Conservation (phyloP, 2,329 filamentous ascomycete species). For the Talaromyces islandicus region DNA sequence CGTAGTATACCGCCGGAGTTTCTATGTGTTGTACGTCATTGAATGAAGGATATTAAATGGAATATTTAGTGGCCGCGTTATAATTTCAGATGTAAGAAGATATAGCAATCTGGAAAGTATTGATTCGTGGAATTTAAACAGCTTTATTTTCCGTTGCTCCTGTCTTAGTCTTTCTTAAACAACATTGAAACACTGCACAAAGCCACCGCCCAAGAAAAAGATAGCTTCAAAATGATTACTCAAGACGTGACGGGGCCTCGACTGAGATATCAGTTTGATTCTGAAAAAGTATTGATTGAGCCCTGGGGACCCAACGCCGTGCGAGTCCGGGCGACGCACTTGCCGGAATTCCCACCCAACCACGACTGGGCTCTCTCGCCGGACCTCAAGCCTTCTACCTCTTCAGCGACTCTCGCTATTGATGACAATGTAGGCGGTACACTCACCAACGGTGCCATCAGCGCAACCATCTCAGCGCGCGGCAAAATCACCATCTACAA, state of each 20-base stretch:
- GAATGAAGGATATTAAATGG: background rate
- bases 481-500: conserved; percentile 49
- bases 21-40: background rate
- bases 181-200: too few species aligned
- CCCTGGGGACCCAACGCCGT: conserved; percentile 35
- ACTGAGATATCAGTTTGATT: conserved; percentile 32
- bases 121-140: background rate
- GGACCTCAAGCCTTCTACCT: conserved; percentile 11
- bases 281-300: conserved; percentile 32
- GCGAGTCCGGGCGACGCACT: conserved; percentile 32
- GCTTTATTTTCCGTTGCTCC: background rate
- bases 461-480: conserved; percentile 39
- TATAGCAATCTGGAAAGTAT: background rate
- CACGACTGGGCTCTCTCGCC: conserved; percentile 32
- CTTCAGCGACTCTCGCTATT: conserved; percentile 2
- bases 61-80: background rate
- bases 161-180: background rate
- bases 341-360: conserved; percentile 25
- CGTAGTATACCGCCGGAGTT: background rate
- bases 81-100: background rate
- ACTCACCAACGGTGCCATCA: conserved; percentile 46
- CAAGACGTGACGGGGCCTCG: conserved; percentile 23
- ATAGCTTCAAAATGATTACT: conserved; percentile 22
- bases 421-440: conserved; percentile 19
- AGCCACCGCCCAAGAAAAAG: background rate